phyloP scores from a whole-genome alignment of 805 yeast genomes.

The Barnettozyma salicaria region DNA sequence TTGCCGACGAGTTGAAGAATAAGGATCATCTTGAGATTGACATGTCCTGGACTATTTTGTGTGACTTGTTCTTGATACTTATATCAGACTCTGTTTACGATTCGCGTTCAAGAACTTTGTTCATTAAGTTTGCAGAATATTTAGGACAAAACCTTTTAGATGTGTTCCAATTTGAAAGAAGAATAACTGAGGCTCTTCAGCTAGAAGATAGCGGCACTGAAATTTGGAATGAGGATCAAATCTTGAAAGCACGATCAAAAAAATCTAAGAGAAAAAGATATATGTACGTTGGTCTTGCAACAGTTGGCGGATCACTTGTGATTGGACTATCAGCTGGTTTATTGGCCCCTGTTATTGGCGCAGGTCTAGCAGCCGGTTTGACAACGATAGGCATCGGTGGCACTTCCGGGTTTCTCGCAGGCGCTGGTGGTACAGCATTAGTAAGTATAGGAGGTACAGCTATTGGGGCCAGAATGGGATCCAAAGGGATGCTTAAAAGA shows the following conservation, averaged over 20 bases:
- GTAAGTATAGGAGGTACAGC: conserved; percentile 90
- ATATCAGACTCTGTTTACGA: conserved; percentile 85
- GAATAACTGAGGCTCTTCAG: conserved; percentile 86
- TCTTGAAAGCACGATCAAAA: conserved; percentile 67
- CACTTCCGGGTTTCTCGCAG: conserved; percentile 88
- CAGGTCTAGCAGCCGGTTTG: conserved; percentile 95
- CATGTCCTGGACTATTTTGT: conserved; percentile 87
- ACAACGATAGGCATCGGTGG: conserved; percentile 93
- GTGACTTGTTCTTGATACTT: conserved; percentile 79
- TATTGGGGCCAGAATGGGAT: conserved; percentile 86
- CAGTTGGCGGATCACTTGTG: conserved; percentile 91
- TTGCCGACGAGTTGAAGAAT: conserved; percentile 9
- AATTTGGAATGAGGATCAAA: conserved; percentile 64
- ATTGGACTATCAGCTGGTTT: conserved; percentile 94
- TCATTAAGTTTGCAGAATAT: conserved; percentile 58
- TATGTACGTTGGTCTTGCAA: conserved; percentile 89
- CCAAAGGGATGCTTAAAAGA: conserved; percentile 76
- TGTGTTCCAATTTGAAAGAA: conserved; percentile 79
- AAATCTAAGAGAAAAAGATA: conserved; percentile 59
- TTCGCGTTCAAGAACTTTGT: conserved; percentile 77
- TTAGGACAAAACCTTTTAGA: conserved; percentile 61
- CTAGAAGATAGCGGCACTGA: conserved; percentile 78
- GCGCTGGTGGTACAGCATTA: conserved; percentile 93
- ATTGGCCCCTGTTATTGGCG: conserved; percentile 96
- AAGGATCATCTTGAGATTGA: conserved; percentile 47